Base-by-base conservation (phyloP, 2,329 filamentous ascomycete genomes). In the Chaetomiaceae sp. region DNA sequence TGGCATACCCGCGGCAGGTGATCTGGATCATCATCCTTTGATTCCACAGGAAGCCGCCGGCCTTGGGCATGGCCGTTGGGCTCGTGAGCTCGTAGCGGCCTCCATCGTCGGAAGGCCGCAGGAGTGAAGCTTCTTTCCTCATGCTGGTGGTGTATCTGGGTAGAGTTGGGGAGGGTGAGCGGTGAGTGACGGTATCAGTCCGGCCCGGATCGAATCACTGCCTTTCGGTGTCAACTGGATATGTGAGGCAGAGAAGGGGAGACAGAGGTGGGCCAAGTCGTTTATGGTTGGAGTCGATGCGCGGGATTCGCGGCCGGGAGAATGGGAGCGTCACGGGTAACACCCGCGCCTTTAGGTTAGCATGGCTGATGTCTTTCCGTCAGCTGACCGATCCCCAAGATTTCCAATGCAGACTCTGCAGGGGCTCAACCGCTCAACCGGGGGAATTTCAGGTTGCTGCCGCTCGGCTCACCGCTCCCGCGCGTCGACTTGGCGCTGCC, bases 11-110 rank as follows among this genome's bases (percentile, higher is more conserved):
- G 19, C 79, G 78, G 63, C 79, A 81, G 51, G 78, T 81, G 43
- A 78, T 70, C 63, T 81, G 78, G 55, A 82, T 78, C 79, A 82
- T 82, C 79, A 82, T 82, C 66, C 72, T 75, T 65, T 80, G 76
- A 60, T 82, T 82, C 79, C 79, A 82, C 11, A 82, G 69, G 62
- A 82, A 82, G 48, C 73, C 77, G 46, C 72, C 75, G 3, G 79
- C 77, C 65, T 79, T 77, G 47, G 79, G 78, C 72, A 82, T 69
- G 37, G 76, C 76, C 22, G 77, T 79, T n/a, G 79, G 76, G 63
- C 73, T 78, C 46, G 68, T 71, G 58, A 82, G 73, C 64, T 81
- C 78, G 65, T 80, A 82, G 58, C 78, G 78, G 44, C 74, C 70
- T 48, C 78, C 79, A 65, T 77, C 66, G 23, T 74, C 64, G 6